phyloP scores from a whole-genome alignment of 768 basidiomycete species.

The Mycena capillaripes region DNA sequence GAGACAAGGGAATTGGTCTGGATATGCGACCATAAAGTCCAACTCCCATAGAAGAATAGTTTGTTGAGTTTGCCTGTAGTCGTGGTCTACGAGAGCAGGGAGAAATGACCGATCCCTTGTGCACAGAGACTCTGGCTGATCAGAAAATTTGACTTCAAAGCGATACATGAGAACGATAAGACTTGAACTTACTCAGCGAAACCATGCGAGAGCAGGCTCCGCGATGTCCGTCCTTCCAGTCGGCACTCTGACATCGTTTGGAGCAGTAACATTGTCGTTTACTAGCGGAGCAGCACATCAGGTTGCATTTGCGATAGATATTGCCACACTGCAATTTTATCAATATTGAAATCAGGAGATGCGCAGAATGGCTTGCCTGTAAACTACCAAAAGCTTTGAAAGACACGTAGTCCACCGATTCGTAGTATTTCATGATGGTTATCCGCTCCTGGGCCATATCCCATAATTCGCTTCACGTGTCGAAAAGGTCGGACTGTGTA shows the following conservation, averaged over 20 bases:
- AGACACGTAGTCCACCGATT: background rate
- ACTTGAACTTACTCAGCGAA: background rate
- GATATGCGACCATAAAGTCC: background rate
- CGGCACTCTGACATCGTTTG: background rate
- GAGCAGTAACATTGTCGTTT: background rate
- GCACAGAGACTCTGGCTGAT: background rate
- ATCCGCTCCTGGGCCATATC: background rate
- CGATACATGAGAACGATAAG: background rate
- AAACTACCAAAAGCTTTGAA: background rate
- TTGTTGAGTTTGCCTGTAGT: background rate
- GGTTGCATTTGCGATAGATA: background rate
- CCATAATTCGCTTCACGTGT: background rate
- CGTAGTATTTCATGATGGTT: background rate
- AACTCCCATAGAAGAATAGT: background rate
- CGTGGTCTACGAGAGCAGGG: background rate
- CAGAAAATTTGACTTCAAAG: background rate
- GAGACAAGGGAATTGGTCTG: background rate
- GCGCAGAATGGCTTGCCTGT: background rate
- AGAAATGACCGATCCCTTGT: slow-evolving; percentile 1
- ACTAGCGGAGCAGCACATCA: background rate
- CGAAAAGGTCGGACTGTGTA: background rate
- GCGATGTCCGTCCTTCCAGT: background rate
- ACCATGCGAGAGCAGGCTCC: background rate
- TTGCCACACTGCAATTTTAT: background rate
- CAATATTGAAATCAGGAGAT: background rate